Evolutionary conservation across 129 eudicot genomes (phyloP), one percentile per base, ranked within the genome.

Genomic region (Flaveria trinervia): DNA sequence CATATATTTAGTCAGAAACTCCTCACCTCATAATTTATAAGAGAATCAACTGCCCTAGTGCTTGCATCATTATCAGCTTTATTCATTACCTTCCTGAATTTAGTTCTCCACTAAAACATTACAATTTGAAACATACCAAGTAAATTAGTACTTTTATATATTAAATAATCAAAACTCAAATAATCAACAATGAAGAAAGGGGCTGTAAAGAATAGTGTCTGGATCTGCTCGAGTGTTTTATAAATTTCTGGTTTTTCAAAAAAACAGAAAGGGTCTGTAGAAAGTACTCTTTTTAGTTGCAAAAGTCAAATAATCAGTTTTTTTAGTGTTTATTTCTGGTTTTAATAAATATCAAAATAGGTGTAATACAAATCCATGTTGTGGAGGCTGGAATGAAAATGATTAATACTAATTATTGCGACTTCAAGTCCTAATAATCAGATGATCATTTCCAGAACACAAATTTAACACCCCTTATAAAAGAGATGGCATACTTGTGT

Each of bases 1-100:
- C 7, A 28, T 10, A 79, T 28, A 33, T 22, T 48, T 43, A 73
- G 49, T 71, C 45, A 73, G 70, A 15, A 28, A 55, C 4, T 67
- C 59, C 77, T 71, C 65, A 86, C 99, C 96, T 94, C 99, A 76
- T 91, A 94, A 83, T 94, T 94, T 69, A 94, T 91, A 72, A 94
- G 87, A 5, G 99, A 94, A 86, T 94, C 99, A 39, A 89, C 83
- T 84, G 99, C 99, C 82, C 96, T 87, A n/a, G 97, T 94, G 81
- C 89, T 91, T 49, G 99, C 99, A 84, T 94, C 99, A 50, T 94
- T 94, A 52, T 94, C 99, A 84, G 99, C 99, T 86, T 94, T 94
- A 83, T 94, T 94, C 99, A 94, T 94, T 68, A 85, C 85, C 89
- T 94, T 94, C 84, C 99, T 88, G 75, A 94, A 94, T 80, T 94